Evolutionary conservation across 129 eudicot species (phyloP), one percentile per base, ranked within the genome.

Genomic region (Ambrosia trifida): DNA sequence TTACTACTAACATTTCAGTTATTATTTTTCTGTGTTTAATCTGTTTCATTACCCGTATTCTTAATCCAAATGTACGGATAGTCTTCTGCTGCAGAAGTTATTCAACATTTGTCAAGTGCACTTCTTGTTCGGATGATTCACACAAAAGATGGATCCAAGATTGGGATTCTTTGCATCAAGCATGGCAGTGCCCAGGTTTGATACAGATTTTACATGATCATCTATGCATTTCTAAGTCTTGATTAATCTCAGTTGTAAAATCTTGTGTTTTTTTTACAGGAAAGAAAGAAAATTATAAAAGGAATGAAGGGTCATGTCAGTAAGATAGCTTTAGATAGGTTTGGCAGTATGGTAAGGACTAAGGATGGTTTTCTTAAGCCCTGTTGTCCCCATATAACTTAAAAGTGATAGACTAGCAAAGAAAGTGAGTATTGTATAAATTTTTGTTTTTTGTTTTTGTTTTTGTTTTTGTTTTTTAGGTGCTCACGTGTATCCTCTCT

Each of bases 101-200:
- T 94, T 77, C 88, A 94, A 64, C 97, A 94, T 72, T 51, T 94
- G 72, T 84, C 97, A 2, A 87, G 97, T 51, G 75, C 90, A n/a
- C 82, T 77, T 18, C 86, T 94, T 59, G 89, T 90, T 30, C 87
- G 99, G 66, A 82, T 87, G 88, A 83, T 94, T 45, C 93, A 87
- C 72, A 90, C 96, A 24, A 89, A 83, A 70, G 99, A 94, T 58
- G 97, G 97, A 30, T 87, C 96, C 61, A 80, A 82, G 58, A 80
- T 87, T 61, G 97, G 88, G 43, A 85, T 87, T 51, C 85, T 84
- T 5, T 94, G 97, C 64, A 68, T 94, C 78, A 94, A 88, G 77
- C 91, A 94, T 79, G 99, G 99, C 36, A 94, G 86, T 79, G 97
- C 99, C 5, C 89, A 94, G 99, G 99, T 94, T 68, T 69, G 78